These are phyloP conservation scores for Mucor saturninus DNA, from an alignment of 371 early-diverging fungal genomes.

Conservation along the genomic window DNA sequence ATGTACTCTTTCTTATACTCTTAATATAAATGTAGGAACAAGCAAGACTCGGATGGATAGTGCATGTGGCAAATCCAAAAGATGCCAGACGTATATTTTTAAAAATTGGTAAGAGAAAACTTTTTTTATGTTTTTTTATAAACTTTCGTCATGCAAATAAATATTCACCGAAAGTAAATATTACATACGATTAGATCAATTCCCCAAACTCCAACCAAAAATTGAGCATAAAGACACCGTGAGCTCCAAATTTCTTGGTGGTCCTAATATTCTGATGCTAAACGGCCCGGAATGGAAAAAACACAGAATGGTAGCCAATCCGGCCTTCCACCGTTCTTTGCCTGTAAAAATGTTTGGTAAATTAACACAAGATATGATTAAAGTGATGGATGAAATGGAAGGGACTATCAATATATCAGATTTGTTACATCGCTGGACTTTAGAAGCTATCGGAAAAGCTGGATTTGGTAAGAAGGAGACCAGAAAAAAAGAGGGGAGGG, in stretches of 20 bases:
- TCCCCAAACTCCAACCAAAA: background rate
- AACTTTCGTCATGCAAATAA: no score
- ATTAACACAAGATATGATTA: constrained; percentile 22
- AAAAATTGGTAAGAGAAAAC: constrained; percentile 7
- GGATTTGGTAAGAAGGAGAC: constrained; percentile 30
- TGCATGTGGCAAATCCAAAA: constrained; percentile 9
- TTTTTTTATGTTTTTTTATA: background rate
- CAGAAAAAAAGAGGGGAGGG: no score
- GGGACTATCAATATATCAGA: constrained; percentile 8
- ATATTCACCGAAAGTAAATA: background rate
- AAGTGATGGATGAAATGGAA: constrained; percentile 19
- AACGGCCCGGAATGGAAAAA: constrained; percentile 42
- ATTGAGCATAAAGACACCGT: constrained; percentile 6
- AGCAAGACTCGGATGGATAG: background rate
- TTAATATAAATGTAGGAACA: background rate
- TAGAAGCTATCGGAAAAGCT: constrained; percentile 42
- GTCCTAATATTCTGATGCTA: constrained; percentile 8
- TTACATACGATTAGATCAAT: background rate
- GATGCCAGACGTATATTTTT: constrained; percentile 8
- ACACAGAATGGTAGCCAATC: constrained; percentile 46
- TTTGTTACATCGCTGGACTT: constrained; percentile 31
- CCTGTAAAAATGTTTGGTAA: constrained; percentile 34
- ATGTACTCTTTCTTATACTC: no score
- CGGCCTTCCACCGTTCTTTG: constrained; percentile 41
- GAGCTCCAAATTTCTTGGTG: constrained; percentile 2